A percentile compares a stretch with the other conserved stretches of the same genome.
These are phyloP conservation scores for Lycium ferocissimum DNA, from an alignment of 257 asterid genomes.

Conservation along the genomic window DNA sequence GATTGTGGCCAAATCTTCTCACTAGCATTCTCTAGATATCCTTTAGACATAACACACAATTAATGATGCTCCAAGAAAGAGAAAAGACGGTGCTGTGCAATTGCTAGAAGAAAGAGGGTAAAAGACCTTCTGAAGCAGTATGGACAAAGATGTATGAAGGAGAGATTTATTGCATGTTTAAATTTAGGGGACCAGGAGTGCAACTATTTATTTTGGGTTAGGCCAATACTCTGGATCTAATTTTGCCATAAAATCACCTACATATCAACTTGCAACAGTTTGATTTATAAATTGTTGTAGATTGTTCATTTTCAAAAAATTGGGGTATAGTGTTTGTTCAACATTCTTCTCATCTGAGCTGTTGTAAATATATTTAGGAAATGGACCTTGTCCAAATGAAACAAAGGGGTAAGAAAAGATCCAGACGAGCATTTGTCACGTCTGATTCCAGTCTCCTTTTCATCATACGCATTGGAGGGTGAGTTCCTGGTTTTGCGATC, in stretches of 20 bases:
- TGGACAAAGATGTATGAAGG: background rate
- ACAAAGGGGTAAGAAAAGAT: slow-evolving; percentile 64
- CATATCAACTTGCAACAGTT: background rate
- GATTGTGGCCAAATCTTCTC: background rate
- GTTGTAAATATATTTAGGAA: slow-evolving; percentile 55
- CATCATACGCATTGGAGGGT: slow-evolving; percentile 90
- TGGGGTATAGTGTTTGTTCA: background rate
- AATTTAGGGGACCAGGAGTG: background rate
- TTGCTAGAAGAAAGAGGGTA: background rate
- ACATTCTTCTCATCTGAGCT: background rate
- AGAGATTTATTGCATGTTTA: background rate
- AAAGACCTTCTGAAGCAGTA: background rate
- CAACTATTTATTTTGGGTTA: background rate
- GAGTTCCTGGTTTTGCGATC: slow-evolving; percentile 29
- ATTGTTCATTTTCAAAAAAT: background rate
- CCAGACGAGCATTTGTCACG: slow-evolving; percentile 39
- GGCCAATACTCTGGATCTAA: background rate
- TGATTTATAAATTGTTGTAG: background rate
- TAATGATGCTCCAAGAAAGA: background rate
- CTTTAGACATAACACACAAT: background rate
- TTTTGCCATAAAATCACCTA: background rate
- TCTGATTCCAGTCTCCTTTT: slow-evolving; percentile 71
- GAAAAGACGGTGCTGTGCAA: background rate
- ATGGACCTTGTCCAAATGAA: slow-evolving; percentile 84
- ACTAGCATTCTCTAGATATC: background rate